These are phyloP conservation scores for Exophiala lecanii-corni DNA, from an alignment of 2,329 filamentous ascomycete genomes.

Conservation along the genomic window DNA sequence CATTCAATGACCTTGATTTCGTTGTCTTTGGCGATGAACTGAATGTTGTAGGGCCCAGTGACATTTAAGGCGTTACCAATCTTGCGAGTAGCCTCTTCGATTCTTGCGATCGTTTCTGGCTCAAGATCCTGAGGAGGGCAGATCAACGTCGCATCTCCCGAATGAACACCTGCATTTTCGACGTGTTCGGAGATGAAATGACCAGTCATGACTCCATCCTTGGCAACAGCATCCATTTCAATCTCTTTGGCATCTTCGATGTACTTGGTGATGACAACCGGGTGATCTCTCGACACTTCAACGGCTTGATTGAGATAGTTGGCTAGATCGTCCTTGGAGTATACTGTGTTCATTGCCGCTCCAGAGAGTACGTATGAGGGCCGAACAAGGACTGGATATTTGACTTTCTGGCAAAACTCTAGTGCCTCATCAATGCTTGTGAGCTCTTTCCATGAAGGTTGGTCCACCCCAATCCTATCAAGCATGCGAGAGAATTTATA, in stretches of 20 bases:
- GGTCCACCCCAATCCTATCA: slow-evolving; percentile 88
- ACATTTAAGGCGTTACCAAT: slow-evolving; percentile 92
- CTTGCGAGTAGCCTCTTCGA: slow-evolving; percentile 92
- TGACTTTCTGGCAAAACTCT: slow-evolving; percentile 79
- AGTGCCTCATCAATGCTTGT: slow-evolving; percentile 90
- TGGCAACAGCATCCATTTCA: slow-evolving; percentile 97
- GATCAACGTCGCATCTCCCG: slow-evolving; percentile 93
- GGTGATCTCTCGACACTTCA: slow-evolving; percentile 90
- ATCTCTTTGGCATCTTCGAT: slow-evolving; percentile 99
- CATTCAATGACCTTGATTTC: slow-evolving; percentile 99
- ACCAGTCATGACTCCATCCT: slow-evolving; percentile 80
- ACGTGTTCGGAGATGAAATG: slow-evolving; percentile 99
- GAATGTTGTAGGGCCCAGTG: slow-evolving; percentile 96
- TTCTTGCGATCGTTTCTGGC: slow-evolving; percentile 79
- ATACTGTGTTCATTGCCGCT: slow-evolving; percentile 98
- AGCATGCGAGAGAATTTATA: slow-evolving; percentile 99
- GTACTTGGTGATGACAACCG: slow-evolving; percentile 98
- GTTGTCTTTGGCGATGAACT: slow-evolving; percentile 99
- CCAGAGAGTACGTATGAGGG: slow-evolving; percentile 96
- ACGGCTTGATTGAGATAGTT: slow-evolving; percentile 84
- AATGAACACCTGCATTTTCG: slow-evolving; percentile 97
- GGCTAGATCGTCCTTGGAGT: slow-evolving; percentile 88
- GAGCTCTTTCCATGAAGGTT: slow-evolving; percentile 96
- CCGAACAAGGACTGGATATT: slow-evolving; percentile 89
- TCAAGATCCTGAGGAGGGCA: slow-evolving; percentile 91